Percentiles rank a stretch among this genome's conserved stretches.
Evolutionary conservation across 2,329 filamentous ascomycete genomes (phyloP).

Genomic region (Chalaropsis ovoidea): DNA sequence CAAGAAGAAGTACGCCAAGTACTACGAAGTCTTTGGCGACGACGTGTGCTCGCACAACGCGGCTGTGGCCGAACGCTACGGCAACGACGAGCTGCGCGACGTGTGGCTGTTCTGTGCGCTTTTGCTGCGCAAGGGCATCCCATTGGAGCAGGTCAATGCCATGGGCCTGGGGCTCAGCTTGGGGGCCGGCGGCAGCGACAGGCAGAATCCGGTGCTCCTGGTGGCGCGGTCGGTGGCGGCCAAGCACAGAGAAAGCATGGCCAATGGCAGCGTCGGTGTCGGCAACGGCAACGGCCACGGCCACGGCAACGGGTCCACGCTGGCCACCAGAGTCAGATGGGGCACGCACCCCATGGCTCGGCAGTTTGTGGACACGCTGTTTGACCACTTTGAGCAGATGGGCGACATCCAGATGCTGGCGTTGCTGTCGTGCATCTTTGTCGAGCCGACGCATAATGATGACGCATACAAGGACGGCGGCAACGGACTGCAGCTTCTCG

Average conservation of each 20-base stretch:
- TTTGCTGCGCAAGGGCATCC: slow-evolving; percentile 66
- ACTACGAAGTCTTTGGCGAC: slow-evolving; percentile 77
- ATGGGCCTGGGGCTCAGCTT: neutral
- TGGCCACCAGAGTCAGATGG: slow-evolving; percentile 55
- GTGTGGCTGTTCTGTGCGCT: slow-evolving; percentile 76
- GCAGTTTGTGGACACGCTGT: slow-evolving; percentile 52
- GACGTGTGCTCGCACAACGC: slow-evolving; percentile 80
- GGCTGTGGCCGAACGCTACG: slow-evolving; percentile 59
- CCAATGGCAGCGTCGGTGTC: neutral
- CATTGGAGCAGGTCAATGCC: slow-evolving; percentile 52
- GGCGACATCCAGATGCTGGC: slow-evolving; percentile 61
- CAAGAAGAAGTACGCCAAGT: slow-evolving; percentile 62
- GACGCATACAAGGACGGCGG: slow-evolving; percentile 41
- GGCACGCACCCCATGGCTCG: slow-evolving; percentile 54
- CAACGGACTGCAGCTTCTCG: neutral
- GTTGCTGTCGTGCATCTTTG: slow-evolving; percentile 61
- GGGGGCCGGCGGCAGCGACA: neutral
- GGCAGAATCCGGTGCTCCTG: slow-evolving; percentile 42
- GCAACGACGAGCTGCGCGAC: slow-evolving; percentile 59
- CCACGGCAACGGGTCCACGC: neutral
- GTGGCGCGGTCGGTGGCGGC: slow-evolving; percentile 55
- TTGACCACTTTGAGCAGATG: slow-evolving; percentile 51
- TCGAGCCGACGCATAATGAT: slow-evolving; percentile 20
- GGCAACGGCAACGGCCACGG: too few species aligned
- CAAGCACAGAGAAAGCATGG: slow-evolving; percentile 27